Conservation (phyloP, 1,284 basidiomycete genomes). For the Stereum hirsutum region DNA sequence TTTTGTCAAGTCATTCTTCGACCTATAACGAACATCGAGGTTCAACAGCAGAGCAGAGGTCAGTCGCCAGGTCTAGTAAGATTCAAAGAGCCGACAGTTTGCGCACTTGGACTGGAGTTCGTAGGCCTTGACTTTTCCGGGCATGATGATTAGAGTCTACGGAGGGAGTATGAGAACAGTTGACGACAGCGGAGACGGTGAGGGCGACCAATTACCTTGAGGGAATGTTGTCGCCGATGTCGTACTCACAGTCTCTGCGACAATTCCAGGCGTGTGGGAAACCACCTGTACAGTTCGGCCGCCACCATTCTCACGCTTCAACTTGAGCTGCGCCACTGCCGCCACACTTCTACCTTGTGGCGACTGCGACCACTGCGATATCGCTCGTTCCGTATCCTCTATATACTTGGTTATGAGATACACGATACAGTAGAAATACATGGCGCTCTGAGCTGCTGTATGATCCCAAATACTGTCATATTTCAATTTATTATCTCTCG, state of each 20-base stretch:
- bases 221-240: constrained; percentile 12
- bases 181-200: neutral
- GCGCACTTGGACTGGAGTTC: constrained; percentile 96
- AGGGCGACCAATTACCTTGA: constrained; percentile 18
- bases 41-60: neutral
- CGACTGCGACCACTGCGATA: too few species aligned
- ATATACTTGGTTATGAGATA: too few species aligned
- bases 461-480: neutral
- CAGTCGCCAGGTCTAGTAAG: neutral
- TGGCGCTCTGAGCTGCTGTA: too few species aligned
- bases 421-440: too few species aligned
- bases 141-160: constrained; percentile 43
- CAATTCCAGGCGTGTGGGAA: constrained; percentile 5
- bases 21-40: constrained; percentile 43
- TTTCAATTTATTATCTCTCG: neutral
- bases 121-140: constrained; percentile 91
- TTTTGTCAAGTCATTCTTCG: constrained; percentile 95
- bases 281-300: constrained; percentile 25
- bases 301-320: constrained; percentile 24
- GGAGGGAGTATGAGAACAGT: neutral
- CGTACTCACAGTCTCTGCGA: too few species aligned
- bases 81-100: neutral
- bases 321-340: neutral
- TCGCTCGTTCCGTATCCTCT: neutral
- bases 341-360: neutral